Conservation (phyloP, 2,329 filamentous ascomycete species). For the Venturia nashicola region DNA sequence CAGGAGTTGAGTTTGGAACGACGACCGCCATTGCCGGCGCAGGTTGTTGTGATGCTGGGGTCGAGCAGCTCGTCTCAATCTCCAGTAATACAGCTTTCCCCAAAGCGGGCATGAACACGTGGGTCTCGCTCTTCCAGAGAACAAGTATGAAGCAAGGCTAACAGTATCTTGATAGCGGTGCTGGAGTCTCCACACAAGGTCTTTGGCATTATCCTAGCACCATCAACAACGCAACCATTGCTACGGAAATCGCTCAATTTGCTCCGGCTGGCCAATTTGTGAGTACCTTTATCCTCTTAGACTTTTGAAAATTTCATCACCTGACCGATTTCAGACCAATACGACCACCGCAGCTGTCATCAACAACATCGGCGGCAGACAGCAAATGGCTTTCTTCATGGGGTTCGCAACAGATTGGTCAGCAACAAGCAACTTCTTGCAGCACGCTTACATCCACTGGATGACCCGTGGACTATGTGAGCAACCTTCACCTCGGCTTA, state of each 20-base stretch:
- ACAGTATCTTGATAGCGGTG: constrained; percentile 16
- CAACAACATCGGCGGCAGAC: constrained; percentile 38
- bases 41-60: constrained; percentile 36
- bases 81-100: constrained; percentile 37
- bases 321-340: constrained; percentile 20
- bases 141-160: constrained; percentile 17
- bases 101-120: constrained; percentile 38
- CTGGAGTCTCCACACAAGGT: constrained; percentile 34
- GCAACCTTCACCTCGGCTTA: constrained; percentile 12
- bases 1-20: constrained; percentile 31
- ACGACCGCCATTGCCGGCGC: constrained; percentile 18
- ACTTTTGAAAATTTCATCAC: constrained; percentile 13
- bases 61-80: constrained; percentile 39
- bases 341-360: constrained; percentile 40
- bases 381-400: constrained; percentile 47
- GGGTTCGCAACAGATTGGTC: constrained; percentile 33
- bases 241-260: constrained; percentile 39
- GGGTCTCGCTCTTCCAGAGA: constrained; percentile 18
- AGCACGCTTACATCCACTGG: constrained; percentile 47
- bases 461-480: constrained; percentile 38
- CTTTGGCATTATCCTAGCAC: constrained; percentile 44
- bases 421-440: constrained; percentile 39
- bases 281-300: background rate
- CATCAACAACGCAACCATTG: constrained; percentile 37
- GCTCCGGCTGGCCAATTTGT: constrained; percentile 26